Evolutionary conservation across 257 asterid species (phyloP), one percentile per base, ranked within the genome.

Genomic region (Anisodus tanguticus): DNA sequence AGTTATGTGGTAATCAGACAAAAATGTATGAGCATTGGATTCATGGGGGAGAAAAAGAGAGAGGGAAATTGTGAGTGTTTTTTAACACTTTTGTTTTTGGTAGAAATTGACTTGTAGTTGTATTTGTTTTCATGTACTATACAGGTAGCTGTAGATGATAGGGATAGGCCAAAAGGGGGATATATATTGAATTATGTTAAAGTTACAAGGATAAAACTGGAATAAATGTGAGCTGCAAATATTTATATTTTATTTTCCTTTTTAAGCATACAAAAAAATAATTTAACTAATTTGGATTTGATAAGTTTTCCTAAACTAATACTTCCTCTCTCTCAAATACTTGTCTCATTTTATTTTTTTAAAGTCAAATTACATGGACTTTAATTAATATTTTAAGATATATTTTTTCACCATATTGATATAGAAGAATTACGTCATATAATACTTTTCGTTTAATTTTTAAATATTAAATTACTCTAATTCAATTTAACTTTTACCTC

Each of bases 1-100:
- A 45, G 62, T 83, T 81, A 72, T 76, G 79, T 37, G 82, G 80
- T 88, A 80, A 88, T 87, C 79, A 83, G 85, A 87, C 85, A 85
- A 88, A 80, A 81, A 76, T 63, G 74, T 82, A 67, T 35, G 63
- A 67, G 72, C 68, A 57, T 84, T 69, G 89, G 86, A 85, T 71
- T 84, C 37, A 84, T 86, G 62, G 70, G 60, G 72, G 85, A 87
- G 55, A 81, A 45, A 55, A 51, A 84, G 84, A 71, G 84, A 71
- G 66, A 60, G 35, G 67, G 83, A 9, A 17, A 41, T 8, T 8
- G 3, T 4, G 16, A 47, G 45, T 26, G 64, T 59, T 59, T 22
- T 5, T 59, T 59, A 0, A 59, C 43, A 9, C 1, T 22, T 49
- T 62, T n/a, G 9, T 69, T 49, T 74, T 22, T 17, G 60, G 47